Evolutionary conservation across 2,329 filamentous ascomycete species (phyloP).

Genomic region (Dothideomycetidae sp.): DNA sequence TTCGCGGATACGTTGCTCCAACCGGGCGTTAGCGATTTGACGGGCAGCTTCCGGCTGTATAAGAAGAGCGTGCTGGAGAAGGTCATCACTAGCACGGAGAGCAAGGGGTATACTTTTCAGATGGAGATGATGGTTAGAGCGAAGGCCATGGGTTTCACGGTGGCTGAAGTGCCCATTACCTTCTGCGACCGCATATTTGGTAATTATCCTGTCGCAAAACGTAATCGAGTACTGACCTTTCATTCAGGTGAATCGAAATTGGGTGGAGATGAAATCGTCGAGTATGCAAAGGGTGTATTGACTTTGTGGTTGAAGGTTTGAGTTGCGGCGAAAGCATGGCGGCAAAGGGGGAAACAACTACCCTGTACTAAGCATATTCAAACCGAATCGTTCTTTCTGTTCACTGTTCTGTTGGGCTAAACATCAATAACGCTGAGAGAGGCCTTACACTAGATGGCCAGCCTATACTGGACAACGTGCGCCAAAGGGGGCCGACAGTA

Average conservation of each 20-base stretch:
- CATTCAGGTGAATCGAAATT: conserved; percentile 93
- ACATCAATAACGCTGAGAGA: too few relatives aligned
- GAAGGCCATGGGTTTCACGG: conserved; percentile 86
- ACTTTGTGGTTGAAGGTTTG: conserved; percentile 37
- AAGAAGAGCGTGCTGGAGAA: conserved; percentile 81
- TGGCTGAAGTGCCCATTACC: conserved; percentile 88
- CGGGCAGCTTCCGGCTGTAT: conserved; percentile 87
- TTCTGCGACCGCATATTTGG: conserved; percentile 90
- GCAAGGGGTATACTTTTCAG: conserved; percentile 97
- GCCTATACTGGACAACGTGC: too few relatives aligned
- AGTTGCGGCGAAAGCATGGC: conserved; percentile 6
- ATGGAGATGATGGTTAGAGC: conserved; percentile 99
- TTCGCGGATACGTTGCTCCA: conserved; percentile 89
- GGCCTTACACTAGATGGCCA: too few relatives aligned
- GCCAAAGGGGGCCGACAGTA: too few relatives aligned
- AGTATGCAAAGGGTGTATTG: conserved; percentile 63
- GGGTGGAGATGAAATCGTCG: conserved; percentile 86
- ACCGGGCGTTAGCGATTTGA: conserved; percentile 89
- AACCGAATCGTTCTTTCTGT: too few relatives aligned
- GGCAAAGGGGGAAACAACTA: too few relatives aligned
- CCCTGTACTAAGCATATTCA: too few relatives aligned
- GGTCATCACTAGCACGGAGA: conserved; percentile 81
- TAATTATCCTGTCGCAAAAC: too few relatives aligned
- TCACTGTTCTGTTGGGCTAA: too few relatives aligned
- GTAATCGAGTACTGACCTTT: too few relatives aligned